Conservation (phyloP, 2,329 filamentous ascomycete species). For the Fusarium compactum region DNA sequence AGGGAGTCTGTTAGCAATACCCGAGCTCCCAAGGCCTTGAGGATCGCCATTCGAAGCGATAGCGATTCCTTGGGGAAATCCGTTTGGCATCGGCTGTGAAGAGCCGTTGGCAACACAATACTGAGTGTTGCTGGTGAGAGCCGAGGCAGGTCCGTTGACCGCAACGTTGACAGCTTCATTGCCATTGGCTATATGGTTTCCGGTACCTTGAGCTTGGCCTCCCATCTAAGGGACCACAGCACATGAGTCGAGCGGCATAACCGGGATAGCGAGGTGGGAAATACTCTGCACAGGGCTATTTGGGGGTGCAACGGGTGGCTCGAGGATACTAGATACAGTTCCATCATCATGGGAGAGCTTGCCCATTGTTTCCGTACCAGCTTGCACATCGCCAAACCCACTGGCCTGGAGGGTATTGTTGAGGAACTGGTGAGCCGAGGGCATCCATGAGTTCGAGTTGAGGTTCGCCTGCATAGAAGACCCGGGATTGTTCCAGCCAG, state of each 20-base stretch:
- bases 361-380: background rate
- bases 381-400: constrained; percentile 4
- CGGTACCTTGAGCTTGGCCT: constrained; percentile 27
- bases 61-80: background rate
- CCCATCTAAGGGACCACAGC: constrained; percentile 44
- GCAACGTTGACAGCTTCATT: background rate
- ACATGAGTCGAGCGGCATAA: background rate
- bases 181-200: background rate
- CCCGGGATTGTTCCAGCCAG: background rate
- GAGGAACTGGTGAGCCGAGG: constrained; percentile 43
- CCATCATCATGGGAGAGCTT: background rate
- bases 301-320: constrained; percentile 33
- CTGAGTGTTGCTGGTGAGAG: background rate
- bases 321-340: background rate
- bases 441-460: constrained; percentile 38
- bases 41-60: background rate
- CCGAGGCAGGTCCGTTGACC: background rate
- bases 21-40: constrained; percentile 5
- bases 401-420: constrained; percentile 41
- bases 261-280: background rate
- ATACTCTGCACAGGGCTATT: constrained; percentile 24
- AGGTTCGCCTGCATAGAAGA: constrained; percentile 6
- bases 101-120: constrained; percentile 5
- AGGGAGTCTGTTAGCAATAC: constrained; percentile 11
- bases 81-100: background rate